Evolutionary conservation across 768 basidiomycete species (phyloP).

Genomic region (Amanita brunnescens): DNA sequence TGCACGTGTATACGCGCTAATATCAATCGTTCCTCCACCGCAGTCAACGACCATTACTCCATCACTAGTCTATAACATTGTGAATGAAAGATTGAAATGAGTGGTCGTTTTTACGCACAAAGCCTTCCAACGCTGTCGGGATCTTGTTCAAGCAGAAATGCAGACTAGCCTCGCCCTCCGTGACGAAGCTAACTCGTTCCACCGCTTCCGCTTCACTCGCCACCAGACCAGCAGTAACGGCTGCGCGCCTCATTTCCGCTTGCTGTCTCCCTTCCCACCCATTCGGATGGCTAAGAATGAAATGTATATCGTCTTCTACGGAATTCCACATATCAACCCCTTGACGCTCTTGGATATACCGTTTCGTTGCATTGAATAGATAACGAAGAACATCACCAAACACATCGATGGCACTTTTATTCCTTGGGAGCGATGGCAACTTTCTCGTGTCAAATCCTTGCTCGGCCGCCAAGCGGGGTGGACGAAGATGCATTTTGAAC

Average conservation of each 20-base stretch:
- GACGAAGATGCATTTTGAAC: constrained; percentile 7
- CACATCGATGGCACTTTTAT: constrained; percentile 32
- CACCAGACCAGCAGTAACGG: constrained; percentile 36
- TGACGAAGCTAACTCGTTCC: constrained; percentile 37
- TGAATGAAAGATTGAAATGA: constrained; percentile 21
- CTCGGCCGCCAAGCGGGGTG: neutral
- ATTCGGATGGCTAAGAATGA: constrained; percentile 46
- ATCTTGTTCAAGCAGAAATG: constrained; percentile 40
- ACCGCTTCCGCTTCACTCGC: constrained; percentile 20
- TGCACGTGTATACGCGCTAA: constrained; percentile 2
- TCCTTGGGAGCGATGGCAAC: constrained; percentile 31
- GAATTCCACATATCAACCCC: constrained; percentile 32
- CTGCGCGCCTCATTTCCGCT: constrained; percentile 37
- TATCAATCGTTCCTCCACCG: constrained; percentile 7
- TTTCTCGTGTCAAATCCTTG: neutral
- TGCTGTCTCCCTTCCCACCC: constrained; percentile 51
- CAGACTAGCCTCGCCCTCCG: constrained; percentile 48
- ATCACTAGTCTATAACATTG: neutral
- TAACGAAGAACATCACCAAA: constrained; percentile 41
- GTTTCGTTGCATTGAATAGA: constrained; percentile 28
- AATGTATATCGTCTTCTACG: constrained; percentile 29
- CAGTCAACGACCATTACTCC: constrained; percentile 5
- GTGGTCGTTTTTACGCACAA: constrained; percentile 28
- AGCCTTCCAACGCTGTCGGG: constrained; percentile 20
- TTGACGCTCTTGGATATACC: constrained; percentile 35